phyloP scores from a whole-genome alignment of 2,329 filamentous ascomycete genomes.

The Geosmithia flava region DNA sequence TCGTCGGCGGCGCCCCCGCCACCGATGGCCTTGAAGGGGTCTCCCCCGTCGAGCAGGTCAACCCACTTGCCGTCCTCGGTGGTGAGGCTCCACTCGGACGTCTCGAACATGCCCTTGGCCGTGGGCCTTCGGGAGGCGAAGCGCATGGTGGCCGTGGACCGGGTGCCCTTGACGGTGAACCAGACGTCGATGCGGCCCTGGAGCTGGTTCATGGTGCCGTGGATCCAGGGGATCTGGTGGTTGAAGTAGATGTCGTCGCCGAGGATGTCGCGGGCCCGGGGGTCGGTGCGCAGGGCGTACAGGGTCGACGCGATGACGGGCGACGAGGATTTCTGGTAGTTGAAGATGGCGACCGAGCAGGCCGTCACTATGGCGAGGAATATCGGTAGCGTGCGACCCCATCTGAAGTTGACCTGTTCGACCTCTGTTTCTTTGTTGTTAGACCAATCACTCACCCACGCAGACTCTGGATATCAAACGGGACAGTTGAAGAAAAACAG shows the following conservation, averaged over 20 bases:
- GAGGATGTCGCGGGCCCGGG: constrained; percentile 60
- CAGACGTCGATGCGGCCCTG: constrained; percentile 80
- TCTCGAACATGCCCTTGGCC: constrained; percentile 60
- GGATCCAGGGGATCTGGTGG: constrained; percentile 70
- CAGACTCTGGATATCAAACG: not conserved
- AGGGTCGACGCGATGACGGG: constrained; percentile 78
- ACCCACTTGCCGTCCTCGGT: constrained; percentile 47
- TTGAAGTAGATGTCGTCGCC: constrained; percentile 82
- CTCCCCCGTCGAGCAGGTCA: constrained; percentile 59
- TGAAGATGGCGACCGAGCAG: constrained; percentile 83
- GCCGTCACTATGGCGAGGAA: constrained; percentile 62
- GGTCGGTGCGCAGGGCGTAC: constrained; percentile 78
- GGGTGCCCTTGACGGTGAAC: constrained; percentile 77
- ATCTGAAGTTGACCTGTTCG: constrained; percentile 37
- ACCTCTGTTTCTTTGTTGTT: constrained; percentile 18
- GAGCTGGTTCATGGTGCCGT: constrained; percentile 83
- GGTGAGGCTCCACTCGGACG: constrained; percentile 78
- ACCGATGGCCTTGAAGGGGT: constrained; percentile 47
- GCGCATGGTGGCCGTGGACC: constrained; percentile 57
- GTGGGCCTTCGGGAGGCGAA: constrained; percentile 64
- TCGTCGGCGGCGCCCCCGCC: constrained; percentile 17
- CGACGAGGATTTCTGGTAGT: constrained; percentile 93
- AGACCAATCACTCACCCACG: too few relatives aligned
- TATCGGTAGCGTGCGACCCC: constrained; percentile 65
- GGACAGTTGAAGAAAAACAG: too few relatives aligned